These are phyloP conservation scores for Dalbergia cochinchinensis DNA, from an alignment of 306 rosid species.

Conservation along the genomic window DNA sequence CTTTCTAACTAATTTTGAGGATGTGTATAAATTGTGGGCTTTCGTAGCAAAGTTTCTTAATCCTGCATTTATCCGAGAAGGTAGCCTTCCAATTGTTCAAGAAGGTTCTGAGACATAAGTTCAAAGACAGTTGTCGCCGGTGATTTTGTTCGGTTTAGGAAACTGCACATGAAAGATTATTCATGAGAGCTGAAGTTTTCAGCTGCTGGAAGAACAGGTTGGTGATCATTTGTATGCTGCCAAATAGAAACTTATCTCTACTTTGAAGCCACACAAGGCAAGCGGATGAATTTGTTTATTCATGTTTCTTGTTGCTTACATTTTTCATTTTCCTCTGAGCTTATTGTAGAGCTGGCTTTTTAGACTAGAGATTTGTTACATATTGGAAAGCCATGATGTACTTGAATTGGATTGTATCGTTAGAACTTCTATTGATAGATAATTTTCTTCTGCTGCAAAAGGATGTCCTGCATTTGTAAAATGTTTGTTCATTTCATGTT, in stretches of 20 bases:
- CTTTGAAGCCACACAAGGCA: conserved; percentile 40
- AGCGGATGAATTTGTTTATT: conserved; percentile 64
- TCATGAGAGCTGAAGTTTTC: conserved; percentile 29
- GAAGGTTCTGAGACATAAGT: conserved; percentile 56
- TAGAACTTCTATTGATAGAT: conserved; percentile 41
- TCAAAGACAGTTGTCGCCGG: not conserved
- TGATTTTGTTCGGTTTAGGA: conserved; percentile 19
- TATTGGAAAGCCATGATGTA: conserved; percentile 58
- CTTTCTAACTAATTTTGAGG: conserved; percentile 92
- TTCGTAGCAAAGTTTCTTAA: conserved; percentile 90
- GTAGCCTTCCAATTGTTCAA: conserved; percentile 74
- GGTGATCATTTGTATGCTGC: conserved; percentile 45
- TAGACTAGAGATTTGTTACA: conserved; percentile 68
- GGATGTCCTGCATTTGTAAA: conserved; percentile 53
- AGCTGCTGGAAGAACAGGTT: conserved; percentile 42
- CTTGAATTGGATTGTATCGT: conserved; percentile 51
- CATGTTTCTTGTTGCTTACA: conserved; percentile 58
- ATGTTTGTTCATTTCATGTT: conserved; percentile 39
- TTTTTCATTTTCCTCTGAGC: conserved; percentile 50
- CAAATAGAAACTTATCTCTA: conserved; percentile 33
- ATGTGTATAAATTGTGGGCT: conserved; percentile 92
- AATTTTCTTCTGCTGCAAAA: conserved; percentile 50
- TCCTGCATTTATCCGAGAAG: conserved; percentile 72
- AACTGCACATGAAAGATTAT: conserved; percentile 31
- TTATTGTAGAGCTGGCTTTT: conserved; percentile 71